Percentiles rank a stretch among this genome's conserved stretches.
Evolutionary conservation across 192 early-diverging fungal species (phyloP).

Genomic region (Backusella tuberculispora): DNA sequence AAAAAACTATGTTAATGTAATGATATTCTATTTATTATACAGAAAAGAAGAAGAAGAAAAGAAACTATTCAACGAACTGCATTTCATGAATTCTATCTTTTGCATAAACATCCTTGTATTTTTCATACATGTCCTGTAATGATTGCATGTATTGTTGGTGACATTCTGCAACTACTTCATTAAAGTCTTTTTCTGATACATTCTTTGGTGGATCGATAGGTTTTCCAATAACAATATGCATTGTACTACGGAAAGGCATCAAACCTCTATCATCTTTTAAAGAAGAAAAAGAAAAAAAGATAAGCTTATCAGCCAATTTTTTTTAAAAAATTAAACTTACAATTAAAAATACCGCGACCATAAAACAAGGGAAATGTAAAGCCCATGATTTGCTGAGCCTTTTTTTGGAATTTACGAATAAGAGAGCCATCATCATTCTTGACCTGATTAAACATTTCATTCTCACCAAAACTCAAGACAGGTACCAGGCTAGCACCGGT

Average conservation of each 20-base stretch:
- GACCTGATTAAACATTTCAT: constrained; percentile 84
- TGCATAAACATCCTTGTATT: constrained; percentile 76
- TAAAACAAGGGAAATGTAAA: constrained; percentile 79
- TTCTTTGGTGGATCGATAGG: constrained; percentile 66
- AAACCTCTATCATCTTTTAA: constrained; percentile 7
- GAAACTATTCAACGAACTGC: constrained; percentile 62
- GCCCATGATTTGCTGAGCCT: constrained; percentile 67
- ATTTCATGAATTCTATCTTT: constrained; percentile 64
- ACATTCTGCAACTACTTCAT: constrained; percentile 54
- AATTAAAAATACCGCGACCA: constrained; percentile 87
- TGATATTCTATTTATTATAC: neutral
- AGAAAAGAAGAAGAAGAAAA: neutral
- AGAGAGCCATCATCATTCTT: constrained; percentile 68
- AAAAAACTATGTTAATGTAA: too few relatives aligned
- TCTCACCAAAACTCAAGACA: constrained; percentile 92
- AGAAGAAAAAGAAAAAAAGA: neutral
- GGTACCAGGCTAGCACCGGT: constrained; percentile 83
- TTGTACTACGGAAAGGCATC: constrained; percentile 47
- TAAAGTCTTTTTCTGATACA: constrained; percentile 46
- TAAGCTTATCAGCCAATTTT: too few relatives aligned
- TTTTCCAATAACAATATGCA: constrained; percentile 14
- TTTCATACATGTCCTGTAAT: constrained; percentile 62
- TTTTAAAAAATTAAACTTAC: too few relatives aligned
- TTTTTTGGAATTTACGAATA: constrained; percentile 68
- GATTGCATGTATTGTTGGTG: constrained; percentile 72